phyloP scores from a whole-genome alignment of 2,329 filamentous ascomycete species.

The Fusarium palustre region DNA sequence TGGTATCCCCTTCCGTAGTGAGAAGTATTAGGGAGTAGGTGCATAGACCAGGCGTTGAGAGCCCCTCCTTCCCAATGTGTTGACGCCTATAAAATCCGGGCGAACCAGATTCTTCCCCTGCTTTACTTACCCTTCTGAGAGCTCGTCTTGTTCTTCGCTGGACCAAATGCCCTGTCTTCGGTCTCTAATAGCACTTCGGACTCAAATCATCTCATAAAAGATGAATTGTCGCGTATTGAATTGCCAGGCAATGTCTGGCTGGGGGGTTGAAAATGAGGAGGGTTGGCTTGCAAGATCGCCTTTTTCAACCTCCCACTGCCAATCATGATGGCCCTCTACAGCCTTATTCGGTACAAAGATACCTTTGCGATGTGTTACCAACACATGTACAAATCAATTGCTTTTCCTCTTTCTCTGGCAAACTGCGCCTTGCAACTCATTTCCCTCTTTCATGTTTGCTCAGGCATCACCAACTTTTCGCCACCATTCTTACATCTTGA shows the following conservation, averaged over 20 bases:
- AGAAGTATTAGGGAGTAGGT: background rate
- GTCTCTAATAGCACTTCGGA: background rate
- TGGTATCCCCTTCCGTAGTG: background rate
- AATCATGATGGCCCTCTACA: slow-evolving; percentile 28
- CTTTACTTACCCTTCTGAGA: slow-evolving; percentile 9
- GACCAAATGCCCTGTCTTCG: slow-evolving; percentile 13
- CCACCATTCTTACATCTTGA: slow-evolving; percentile 18
- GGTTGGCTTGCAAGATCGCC: slow-evolving; percentile 27
- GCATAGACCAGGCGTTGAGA: background rate
- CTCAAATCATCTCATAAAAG: background rate
- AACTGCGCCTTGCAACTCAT: slow-evolving; percentile 13
- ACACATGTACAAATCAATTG: slow-evolving; percentile 15
- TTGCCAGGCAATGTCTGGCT: background rate
- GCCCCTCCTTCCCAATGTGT: slow-evolving; percentile 13
- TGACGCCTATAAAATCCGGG: slow-evolving; percentile 12
- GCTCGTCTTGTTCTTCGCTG: background rate
- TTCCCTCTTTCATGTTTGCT: slow-evolving; percentile 15
- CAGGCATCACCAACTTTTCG: slow-evolving; percentile 4
- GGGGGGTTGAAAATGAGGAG: slow-evolving; percentile 38
- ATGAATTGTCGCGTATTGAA: slow-evolving; percentile 7
- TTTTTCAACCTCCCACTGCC: slow-evolving; percentile 32
- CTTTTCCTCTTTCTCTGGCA: slow-evolving; percentile 10
- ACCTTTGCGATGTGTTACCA: slow-evolving; percentile 24
- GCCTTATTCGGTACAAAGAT: slow-evolving; percentile 31
- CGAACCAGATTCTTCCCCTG: slow-evolving; percentile 17